Evolutionary conservation across 768 basidiomycete genomes (phyloP).

Genomic region (Suillus occidentalis): DNA sequence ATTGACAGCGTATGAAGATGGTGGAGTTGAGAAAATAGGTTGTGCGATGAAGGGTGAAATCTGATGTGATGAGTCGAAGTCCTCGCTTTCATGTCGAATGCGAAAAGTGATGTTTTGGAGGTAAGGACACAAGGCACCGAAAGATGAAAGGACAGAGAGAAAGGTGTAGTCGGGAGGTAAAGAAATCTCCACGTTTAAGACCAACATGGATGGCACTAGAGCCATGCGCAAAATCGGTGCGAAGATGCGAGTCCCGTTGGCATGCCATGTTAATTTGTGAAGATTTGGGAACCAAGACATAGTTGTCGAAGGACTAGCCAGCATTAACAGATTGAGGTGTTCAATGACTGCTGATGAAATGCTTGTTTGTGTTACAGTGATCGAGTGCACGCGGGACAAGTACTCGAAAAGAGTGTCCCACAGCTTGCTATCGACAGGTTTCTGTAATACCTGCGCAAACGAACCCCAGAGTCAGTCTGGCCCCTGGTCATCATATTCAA

Average conservation of each 20-base stretch:
- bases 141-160: not conserved
- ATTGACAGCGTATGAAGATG: not conserved
- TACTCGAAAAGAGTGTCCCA: conserved; percentile 22
- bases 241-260: conserved; percentile 14
- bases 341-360: not conserved
- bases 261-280: conserved; percentile 24
- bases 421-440: conserved; percentile 6
- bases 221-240: conserved; percentile 23
- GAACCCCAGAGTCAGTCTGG: not conserved
- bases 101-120: not conserved
- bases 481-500: not conserved
- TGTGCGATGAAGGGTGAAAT: not conserved
- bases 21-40: not conserved
- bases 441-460: not conserved
- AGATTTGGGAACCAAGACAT: conserved; percentile 26
- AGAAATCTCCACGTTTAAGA: not conserved
- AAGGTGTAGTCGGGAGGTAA: not conserved
- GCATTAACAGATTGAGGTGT: conserved; percentile 8
- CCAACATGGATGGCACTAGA: conserved; percentile 21
- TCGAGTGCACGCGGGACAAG: conserved; percentile 15
- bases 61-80: not conserved
- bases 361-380: conserved; percentile 14
- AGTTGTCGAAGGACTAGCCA: conserved; percentile 15
- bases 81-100: not conserved
- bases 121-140: not conserved